A percentile compares a stretch with the other conserved stretches of the same genome.
Evolutionary conservation across 2,329 filamentous ascomycete species (phyloP).

Genomic region (Stachybotrys echinatus): DNA sequence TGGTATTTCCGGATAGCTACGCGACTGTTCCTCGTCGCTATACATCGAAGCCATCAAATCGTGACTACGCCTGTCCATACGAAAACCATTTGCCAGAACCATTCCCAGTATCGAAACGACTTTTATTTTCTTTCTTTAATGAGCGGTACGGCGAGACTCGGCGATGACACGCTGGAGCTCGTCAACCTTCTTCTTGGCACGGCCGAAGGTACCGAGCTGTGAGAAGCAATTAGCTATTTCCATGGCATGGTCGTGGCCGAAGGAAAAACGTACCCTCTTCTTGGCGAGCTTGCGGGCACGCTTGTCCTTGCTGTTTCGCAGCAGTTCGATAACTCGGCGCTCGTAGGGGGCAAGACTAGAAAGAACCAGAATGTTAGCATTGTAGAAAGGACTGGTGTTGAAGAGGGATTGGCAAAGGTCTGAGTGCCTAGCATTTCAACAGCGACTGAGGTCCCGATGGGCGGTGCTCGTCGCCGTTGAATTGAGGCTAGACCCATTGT

Average conservation of each 20-base stretch:
- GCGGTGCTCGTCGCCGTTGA: too few relatives aligned
- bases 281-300: constrained; percentile 97
- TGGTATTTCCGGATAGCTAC: constrained; percentile 24
- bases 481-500: too few relatives aligned
- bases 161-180: constrained; percentile 98
- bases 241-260: neutral
- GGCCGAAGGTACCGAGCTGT: constrained; percentile 95
- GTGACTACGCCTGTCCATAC: constrained; percentile 31
- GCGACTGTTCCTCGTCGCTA: constrained; percentile 16
- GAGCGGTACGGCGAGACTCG: constrained; percentile 70
- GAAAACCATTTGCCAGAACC: constrained; percentile 21
- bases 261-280: constrained; percentile 73
- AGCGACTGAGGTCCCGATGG: too few relatives aligned
- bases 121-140: constrained; percentile 37
- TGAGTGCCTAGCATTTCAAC: too few relatives aligned
- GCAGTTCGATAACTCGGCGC: constrained; percentile 97
- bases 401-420: too few relatives aligned
- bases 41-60: constrained; percentile 27
- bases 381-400: neutral
- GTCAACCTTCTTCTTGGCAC: constrained; percentile 99
- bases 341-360: constrained; percentile 83
- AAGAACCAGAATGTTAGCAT: constrained; percentile 20
- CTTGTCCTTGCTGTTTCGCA: constrained; percentile 99
- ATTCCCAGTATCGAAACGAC: constrained; percentile 15
- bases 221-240: constrained; percentile 15